Percentiles rank a stretch among this genome's conserved stretches.
Conservation (phyloP, 1,139 yeast species). For the Taphrina deformans region DNA sequence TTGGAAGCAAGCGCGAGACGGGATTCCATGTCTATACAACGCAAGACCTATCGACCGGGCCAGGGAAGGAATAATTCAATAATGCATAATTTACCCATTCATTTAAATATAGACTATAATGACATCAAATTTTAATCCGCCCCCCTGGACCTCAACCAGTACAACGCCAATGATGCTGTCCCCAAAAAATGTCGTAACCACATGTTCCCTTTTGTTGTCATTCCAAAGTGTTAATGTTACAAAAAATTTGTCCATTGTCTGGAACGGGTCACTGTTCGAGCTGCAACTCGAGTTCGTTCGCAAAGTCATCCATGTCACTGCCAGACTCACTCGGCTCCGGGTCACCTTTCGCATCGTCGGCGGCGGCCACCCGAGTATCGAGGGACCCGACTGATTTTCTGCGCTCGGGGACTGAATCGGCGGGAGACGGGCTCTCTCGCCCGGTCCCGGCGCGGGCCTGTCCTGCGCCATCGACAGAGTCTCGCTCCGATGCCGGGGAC, state of each 20-base stretch:
- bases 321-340: constrained; percentile 44
- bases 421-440: neutral
- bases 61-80: neutral
- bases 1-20: neutral
- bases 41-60: neutral
- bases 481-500: neutral
- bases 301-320: constrained; percentile 42
- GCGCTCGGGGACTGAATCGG: neutral
- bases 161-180: neutral
- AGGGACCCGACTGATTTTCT: neutral
- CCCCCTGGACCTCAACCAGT: neutral
- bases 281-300: constrained; percentile 34
- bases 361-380: too few species aligned
- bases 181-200: neutral
- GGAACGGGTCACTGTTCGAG: constrained; percentile 32
- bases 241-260: neutral
- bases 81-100: neutral
- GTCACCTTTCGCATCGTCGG: constrained; percentile 40
- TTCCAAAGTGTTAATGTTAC: neutral
- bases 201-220: neutral
- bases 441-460: neutral
- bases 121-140: neutral
- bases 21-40: neutral
- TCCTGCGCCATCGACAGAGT: neutral
- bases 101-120: neutral